Conservation (phyloP, 2,329 filamentous ascomycete species). For the Coniella lustricola region DNA sequence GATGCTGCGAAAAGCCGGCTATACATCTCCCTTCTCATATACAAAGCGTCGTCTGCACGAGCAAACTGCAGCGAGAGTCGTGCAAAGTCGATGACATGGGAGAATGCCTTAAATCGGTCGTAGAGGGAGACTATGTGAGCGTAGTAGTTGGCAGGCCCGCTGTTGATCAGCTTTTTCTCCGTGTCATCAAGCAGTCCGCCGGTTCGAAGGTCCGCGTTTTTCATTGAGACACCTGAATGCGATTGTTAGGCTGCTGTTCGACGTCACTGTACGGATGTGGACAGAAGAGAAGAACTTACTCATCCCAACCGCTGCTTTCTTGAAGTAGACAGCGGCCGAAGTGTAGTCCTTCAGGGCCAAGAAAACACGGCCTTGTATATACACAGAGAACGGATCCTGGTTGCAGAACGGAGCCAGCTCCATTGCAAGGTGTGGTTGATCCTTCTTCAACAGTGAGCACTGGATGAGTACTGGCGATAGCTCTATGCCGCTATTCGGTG, state of each 20-base stretch:
- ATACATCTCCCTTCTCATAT: slow-evolving; percentile 62
- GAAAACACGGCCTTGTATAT: slow-evolving; percentile 76
- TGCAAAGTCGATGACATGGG: slow-evolving; percentile 79
- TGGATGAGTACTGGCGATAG: slow-evolving; percentile 54
- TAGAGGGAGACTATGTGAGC: slow-evolving; percentile 78
- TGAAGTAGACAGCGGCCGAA: slow-evolving; percentile 68
- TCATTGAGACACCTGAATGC: slow-evolving; percentile 36
- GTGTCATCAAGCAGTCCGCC: slow-evolving; percentile 66
- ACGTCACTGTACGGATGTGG: neutral
- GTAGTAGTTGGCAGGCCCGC: slow-evolving; percentile 77
- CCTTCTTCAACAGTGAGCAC: slow-evolving; percentile 53
- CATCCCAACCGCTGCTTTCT: slow-evolving; percentile 74
- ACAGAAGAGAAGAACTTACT: slow-evolving; percentile 49
- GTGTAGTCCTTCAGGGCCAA: slow-evolving; percentile 68
- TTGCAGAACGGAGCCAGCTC: slow-evolving; percentile 51
- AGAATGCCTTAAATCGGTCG: slow-evolving; percentile 68
- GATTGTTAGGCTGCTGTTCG: slow-evolving; percentile 22
- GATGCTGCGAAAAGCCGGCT: slow-evolving; percentile 79
- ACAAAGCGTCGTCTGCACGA: slow-evolving; percentile 26
- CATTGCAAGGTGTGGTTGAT: slow-evolving; percentile 52
- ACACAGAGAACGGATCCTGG: slow-evolving; percentile 59
- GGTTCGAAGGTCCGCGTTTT: slow-evolving; percentile 47
- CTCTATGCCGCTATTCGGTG: slow-evolving; percentile 58
- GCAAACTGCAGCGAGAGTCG: slow-evolving; percentile 64
- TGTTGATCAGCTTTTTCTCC: slow-evolving; percentile 62